Base-by-base conservation (phyloP, 2,329 filamentous ascomycete genomes). In the Stemphylium vesicarium region DNA sequence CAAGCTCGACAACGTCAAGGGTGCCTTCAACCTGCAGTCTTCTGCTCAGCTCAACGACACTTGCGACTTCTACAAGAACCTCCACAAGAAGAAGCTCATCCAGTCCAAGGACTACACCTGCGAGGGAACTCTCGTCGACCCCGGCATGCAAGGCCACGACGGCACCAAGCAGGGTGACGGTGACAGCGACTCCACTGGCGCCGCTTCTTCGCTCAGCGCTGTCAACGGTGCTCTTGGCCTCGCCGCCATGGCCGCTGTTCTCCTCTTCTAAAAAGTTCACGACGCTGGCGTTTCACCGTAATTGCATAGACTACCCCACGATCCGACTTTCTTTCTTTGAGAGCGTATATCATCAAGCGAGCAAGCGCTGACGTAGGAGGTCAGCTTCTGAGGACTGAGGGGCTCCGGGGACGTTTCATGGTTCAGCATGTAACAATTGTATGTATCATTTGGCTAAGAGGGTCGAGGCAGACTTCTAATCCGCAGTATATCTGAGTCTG, bases 21-120 rank as follows among this genome's bases (percentile, higher is more conserved):
- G 80, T 74, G 78, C 79, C 39, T 82, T 82, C 76, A 81, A 81
- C 76, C 66, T 82, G 48, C 77, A 80, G 68, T 80, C 78, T 12
- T 74, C 75, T 45, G 69, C 68, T 41, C 72, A 81, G 65, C 70
- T 82, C 58, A 64, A 65, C 48, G 48, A 56, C 18, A 66, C 69
- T 32, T 82, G 80, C 75, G 55, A 57, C 54, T 65, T 66, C 65
- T 82, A 81, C 76, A 58, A 78, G 65, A 77, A 80, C 67, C 76
- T 67, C 35, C 76, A 75, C 77, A n/a, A 38, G 58, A 66, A 69
- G 67, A 75, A 75, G 65, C 78, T 80, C 66, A 76, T 67, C 33
- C 75, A 75, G 77, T 35, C 33, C 60, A 68, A 69, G 66, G 75
- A 75, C 45, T 75, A 60, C 75, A 67, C 65, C 43, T 82, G 80